These are phyloP conservation scores for Xylariaceae sp. DNA, from an alignment of 2,329 filamentous ascomycete species.

Conservation along the genomic window DNA sequence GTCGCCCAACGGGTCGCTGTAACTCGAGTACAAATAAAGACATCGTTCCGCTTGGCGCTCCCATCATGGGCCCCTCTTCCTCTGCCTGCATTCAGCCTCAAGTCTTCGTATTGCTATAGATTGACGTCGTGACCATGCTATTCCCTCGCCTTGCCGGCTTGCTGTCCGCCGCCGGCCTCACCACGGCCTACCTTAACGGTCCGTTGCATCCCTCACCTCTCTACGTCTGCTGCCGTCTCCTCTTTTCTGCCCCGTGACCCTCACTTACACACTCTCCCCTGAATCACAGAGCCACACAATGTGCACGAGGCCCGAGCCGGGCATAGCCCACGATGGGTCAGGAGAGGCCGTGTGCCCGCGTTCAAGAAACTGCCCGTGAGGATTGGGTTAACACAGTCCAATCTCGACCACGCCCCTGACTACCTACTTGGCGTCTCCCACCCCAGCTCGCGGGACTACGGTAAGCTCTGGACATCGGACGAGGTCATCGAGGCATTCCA, in stretches of 20 bases:
- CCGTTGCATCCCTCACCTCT: too few species aligned
- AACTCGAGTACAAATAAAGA: too few species aligned
- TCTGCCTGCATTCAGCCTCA: too few species aligned
- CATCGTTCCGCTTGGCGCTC: too few species aligned
- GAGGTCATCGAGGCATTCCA: slow-evolving; percentile 10
- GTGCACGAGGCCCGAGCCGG: background rate
- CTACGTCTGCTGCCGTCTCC: too few species aligned
- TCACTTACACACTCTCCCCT: too few species aligned
- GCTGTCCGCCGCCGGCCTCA: background rate
- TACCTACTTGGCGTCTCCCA: slow-evolving; percentile 9
- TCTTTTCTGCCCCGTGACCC: too few species aligned
- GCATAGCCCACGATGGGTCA: background rate
- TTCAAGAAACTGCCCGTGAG: background rate
- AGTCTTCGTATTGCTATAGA: too few species aligned
- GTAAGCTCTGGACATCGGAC: slow-evolving; percentile 8
- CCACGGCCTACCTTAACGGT: background rate
- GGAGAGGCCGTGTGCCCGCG: background rate
- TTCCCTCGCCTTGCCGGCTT: background rate
- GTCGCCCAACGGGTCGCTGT: too few species aligned
- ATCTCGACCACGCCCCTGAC: slow-evolving; percentile 1
- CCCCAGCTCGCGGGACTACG: slow-evolving; percentile 7
- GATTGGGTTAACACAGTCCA: background rate
- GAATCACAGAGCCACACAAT: background rate
- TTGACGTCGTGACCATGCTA: background rate
- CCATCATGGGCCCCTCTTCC: too few species aligned